Evolutionary conservation across 495 filamentous ascomycete species (phyloP), one percentile per base, ranked within the genome.

Genomic region (Lasiosphaeria miniovina): DNA sequence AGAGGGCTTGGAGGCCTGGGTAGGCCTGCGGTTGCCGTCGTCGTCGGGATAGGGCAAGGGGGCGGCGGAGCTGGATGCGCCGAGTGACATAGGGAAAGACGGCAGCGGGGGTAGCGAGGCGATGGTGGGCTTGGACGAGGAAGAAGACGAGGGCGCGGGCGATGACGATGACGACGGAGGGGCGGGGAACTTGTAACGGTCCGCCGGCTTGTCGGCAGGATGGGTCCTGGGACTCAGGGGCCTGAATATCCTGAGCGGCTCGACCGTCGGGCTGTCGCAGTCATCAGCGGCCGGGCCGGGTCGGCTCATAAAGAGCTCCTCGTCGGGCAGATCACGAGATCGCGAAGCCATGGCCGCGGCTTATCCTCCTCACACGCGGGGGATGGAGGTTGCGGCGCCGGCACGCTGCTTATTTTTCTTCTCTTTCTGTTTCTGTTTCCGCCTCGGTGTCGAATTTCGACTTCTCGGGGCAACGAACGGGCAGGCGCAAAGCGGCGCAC

Each of bases 241-340:
- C 72, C 96, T 96, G 77, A 85, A 86, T 67, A 97, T 96, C 62
- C 91, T 84, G 70, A 97, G 75, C 34, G 93, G 93, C 58, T 88
- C 91, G 59, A 97, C 83, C 3, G 87, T 88, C 45, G 91, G 88
- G 55, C 87, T 86, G 62, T 84, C 79, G 68, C 77, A 80, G 54
- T 86, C 83, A 32, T 77, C 77, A 55, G 60, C 61, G 8, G 62
- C 50, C 1, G 75, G 74, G 17, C 74, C 71, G 36, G 79, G 82
- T 14, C 82, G 75, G 63, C 81, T 81, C 63, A 93, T 80, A 71
- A 93, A 93, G 71, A 94, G 84, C 77, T 93, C 90, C 61, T 89
- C 88, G 43, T 88, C 82, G 54, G 82, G 81, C 63, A 83, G 78
- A 65, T 83, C 83, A 60, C 76, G 75, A 58, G 72, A 63, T 54